Base-by-base conservation (phyloP, 2,329 filamentous ascomycete genomes). In the Fusarium fujikuroi region DNA sequence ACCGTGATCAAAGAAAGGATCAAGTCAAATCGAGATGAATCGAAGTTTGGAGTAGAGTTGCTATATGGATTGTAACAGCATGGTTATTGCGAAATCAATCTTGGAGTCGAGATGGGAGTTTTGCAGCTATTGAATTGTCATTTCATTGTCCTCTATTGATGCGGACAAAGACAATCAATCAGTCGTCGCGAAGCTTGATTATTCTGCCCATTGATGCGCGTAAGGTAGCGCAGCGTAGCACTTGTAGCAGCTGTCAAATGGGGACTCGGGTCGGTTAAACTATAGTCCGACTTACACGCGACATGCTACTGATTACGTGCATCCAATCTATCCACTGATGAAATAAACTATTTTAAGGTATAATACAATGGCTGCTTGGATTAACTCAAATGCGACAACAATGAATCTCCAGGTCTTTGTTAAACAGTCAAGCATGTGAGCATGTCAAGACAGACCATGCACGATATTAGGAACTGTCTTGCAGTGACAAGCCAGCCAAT, bases 251-350 rank as follows among this genome's bases (percentile, higher is more conserved):
- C 54, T 62, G 63, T 60, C 70, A 59, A 59, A 66, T 59, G 49
- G 37, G 37, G 9, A 50, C 11, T 23, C 58, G 66, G 76, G 2
- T 4, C 75, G 76, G 75, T 34, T 10, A 40, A 76, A 71, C 46
- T 54, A 74, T 76, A 63, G 14, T 71, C 70, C 76, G 76, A 73
- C 72, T 77, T 73, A 72, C 66, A 75, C 66, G 44, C 52, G 56
- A 73, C 42, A 15, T 12, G 23, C 14, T 21, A 23, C 32, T 37
- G 18, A 40, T 18, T 36, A 47, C 21, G 18, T 57, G 19, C 30
- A 36, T 30, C 14, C 9, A 28, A 14, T 49, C 16, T 23, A 36
- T 30, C 11, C 9, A 23, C 32, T 7, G 25, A 56, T 44, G 25
- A 16, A 69, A 36, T 32, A 43, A 63, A 47, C 36, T 32, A 39